Conservation (phyloP, 768 basidiomycete species). For the Russula compacta region DNA sequence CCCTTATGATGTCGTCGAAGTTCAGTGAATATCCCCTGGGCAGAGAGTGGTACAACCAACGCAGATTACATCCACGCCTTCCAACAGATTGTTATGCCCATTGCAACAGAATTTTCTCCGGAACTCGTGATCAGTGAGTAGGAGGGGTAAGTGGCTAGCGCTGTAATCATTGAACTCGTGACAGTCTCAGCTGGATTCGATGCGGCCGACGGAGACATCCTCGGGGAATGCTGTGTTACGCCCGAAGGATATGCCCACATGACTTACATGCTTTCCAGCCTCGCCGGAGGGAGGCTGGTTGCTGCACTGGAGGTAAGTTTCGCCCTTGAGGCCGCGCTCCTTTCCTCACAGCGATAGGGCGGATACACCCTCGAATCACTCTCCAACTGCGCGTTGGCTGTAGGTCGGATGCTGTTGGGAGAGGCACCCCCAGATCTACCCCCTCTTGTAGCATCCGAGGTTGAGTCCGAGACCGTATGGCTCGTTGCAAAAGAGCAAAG, state of each 20-base stretch:
- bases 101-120: slow-evolving; percentile 92
- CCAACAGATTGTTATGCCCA: slow-evolving; percentile 92
- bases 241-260: slow-evolving; percentile 96
- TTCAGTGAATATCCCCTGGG: slow-evolving; percentile 96
- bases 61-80: slow-evolving; percentile 97
- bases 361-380: slow-evolving; percentile 92
- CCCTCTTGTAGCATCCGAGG: slow-evolving; percentile 64
- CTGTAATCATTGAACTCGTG: neutral
- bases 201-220: slow-evolving; percentile 84
- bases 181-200: slow-evolving; percentile 97
- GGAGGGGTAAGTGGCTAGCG: neutral
- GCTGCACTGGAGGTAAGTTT: slow-evolving; percentile 84
- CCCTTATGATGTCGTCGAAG: slow-evolving; percentile 32
- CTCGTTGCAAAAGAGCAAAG: slow-evolving; percentile 82
- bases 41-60: slow-evolving; percentile 77
- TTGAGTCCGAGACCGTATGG: slow-evolving; percentile 84
- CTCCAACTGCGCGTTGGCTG: slow-evolving; percentile 79
- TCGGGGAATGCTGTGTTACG: slow-evolving; percentile 86
- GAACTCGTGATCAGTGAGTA: slow-evolving; percentile 89
- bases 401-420: slow-evolving; percentile 81
- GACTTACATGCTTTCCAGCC: slow-evolving; percentile 90
- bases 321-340: neutral
- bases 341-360: slow-evolving; percentile 45
- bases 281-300: slow-evolving; percentile 83
- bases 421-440: slow-evolving; percentile 72